Evolutionary conservation across 139 green algal species (phyloP).

Genomic region (Haematococcus lacustris): DNA sequence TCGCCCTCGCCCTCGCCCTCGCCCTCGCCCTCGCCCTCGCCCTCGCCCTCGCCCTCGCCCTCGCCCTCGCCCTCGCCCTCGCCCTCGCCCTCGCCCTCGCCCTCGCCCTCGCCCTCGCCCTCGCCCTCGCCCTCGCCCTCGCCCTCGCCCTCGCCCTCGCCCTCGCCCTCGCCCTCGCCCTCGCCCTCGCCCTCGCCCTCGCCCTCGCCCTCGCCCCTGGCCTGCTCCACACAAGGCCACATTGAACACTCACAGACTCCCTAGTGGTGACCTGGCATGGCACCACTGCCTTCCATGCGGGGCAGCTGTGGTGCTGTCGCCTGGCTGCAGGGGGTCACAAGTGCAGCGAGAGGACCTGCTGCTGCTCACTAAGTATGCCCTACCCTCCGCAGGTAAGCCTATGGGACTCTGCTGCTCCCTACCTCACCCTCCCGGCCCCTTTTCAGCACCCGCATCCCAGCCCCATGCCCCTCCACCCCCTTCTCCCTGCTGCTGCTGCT

Average conservation of each 20-base stretch:
- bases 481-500: not conserved
- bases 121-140: too few species aligned
- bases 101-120: too few species aligned
- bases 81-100: too few species aligned
- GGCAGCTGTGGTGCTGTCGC: not conserved
- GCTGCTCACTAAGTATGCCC: not conserved
- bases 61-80: too few species aligned
- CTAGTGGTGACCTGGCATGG: not conserved
- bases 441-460: not conserved
- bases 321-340: not conserved
- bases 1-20: too few species aligned
- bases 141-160: too few species aligned
- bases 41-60: too few species aligned
- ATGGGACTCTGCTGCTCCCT: not conserved
- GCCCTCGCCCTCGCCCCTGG: too few species aligned
- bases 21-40: too few species aligned
- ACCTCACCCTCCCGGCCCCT: not conserved
- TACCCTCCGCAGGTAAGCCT: not conserved
- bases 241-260: not conserved
- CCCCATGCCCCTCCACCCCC: not conserved
- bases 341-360: not conserved
- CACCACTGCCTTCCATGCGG: not conserved
- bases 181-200: too few species aligned
- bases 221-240: too few species aligned
- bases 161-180: too few species aligned